A percentile compares a stretch with the other conserved stretches of the same genome.
Evolutionary conservation across 495 filamentous ascomycete species (phyloP).

Genomic region (Elaphomyces granulatus): DNA sequence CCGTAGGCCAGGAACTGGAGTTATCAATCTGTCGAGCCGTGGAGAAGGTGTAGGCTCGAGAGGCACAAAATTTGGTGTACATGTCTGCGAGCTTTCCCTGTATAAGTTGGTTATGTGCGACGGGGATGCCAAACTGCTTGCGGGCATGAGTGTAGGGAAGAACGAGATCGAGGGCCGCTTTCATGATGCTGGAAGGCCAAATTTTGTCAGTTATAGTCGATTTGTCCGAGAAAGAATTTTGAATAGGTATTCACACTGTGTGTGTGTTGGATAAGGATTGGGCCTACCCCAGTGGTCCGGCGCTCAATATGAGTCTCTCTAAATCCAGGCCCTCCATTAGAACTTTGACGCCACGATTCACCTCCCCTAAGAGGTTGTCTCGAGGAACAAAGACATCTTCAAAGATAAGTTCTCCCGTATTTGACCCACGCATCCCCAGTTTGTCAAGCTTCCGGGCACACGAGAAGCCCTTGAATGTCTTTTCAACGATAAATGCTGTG

Average conservation of each 20-base stretch:
- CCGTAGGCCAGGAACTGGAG: slow-evolving; percentile 29
- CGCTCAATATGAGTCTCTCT: slow-evolving; percentile 81
- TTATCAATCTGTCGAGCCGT: slow-evolving; percentile 67
- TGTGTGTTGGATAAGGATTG: too few species aligned
- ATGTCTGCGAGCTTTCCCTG: slow-evolving; percentile 94
- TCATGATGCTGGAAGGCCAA: slow-evolving; percentile 64
- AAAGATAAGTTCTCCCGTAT: slow-evolving; percentile 91
- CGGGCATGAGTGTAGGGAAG: slow-evolving; percentile 83
- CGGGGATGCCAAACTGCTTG: slow-evolving; percentile 75
- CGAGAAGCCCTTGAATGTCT: slow-evolving; percentile 57
- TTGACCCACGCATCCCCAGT: slow-evolving; percentile 92
- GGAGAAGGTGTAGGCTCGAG: slow-evolving; percentile 62
- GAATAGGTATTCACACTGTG: too few species aligned
- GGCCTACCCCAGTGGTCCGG: slow-evolving; percentile 64
- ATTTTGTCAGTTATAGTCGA: slow-evolving; percentile 7
- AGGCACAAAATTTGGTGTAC: slow-evolving; percentile 84
- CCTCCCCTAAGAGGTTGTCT: slow-evolving; percentile 62
- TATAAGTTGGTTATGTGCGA: slow-evolving; percentile 85
- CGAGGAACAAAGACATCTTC: slow-evolving; percentile 82
- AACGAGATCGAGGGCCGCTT: slow-evolving; percentile 72
- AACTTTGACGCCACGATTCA: slow-evolving; percentile 75
- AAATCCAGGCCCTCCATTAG: slow-evolving; percentile 95
- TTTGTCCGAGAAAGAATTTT: too few species aligned
- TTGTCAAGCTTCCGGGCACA: slow-evolving; percentile 91
- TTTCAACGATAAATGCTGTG: slow-evolving; percentile 85